These are phyloP conservation scores for Starmerella tilneyi DNA, from an alignment of 805 yeast species.

Conservation along the genomic window DNA sequence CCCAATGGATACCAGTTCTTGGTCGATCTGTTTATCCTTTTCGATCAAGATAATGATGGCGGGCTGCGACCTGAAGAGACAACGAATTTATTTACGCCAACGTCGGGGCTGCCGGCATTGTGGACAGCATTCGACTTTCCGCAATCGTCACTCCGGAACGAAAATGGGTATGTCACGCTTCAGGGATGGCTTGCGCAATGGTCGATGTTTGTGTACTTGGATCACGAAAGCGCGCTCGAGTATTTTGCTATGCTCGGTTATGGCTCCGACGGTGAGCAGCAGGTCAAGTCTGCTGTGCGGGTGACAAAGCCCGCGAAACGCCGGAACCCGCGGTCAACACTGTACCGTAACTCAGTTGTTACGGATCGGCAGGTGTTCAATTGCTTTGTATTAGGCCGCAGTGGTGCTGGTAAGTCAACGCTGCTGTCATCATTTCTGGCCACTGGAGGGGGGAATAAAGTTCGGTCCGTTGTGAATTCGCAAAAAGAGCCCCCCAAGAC, in stretches of 20 bases:
- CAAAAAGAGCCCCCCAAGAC: conserved; percentile 42
- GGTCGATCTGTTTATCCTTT: conserved; percentile 77
- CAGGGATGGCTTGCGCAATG: conserved; percentile 99
- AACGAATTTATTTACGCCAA: conserved; percentile 60
- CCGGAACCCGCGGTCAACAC: conserved; percentile 54
- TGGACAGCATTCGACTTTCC: conserved; percentile 89
- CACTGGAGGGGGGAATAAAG: conserved; percentile 6
- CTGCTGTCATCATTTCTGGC: conserved; percentile 64
- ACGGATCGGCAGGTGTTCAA: conserved; percentile 82
- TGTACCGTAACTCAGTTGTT: conserved; percentile 54
- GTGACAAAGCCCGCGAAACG: conserved; percentile 72
- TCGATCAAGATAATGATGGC: conserved; percentile 94
- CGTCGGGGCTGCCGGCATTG: conserved; percentile 82
- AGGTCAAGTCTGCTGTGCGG: conserved; percentile 47
- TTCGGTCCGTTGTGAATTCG: neutral
- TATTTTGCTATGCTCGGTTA: conserved; percentile 86
- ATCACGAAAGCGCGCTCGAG: conserved; percentile 71
- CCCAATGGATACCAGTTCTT: conserved; percentile 87
- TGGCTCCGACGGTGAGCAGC: conserved; percentile 35
- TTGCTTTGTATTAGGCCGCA: conserved; percentile 77
- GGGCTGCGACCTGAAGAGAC: conserved; percentile 74
- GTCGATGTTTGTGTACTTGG: conserved; percentile 90
- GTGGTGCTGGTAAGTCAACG: conserved; percentile 79
- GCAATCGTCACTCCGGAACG: conserved; percentile 75
- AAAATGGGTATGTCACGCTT: conserved; percentile 75